Base-by-base conservation (phyloP, 176 grass and related monocot genomes). In the Carex scoparia region DNA sequence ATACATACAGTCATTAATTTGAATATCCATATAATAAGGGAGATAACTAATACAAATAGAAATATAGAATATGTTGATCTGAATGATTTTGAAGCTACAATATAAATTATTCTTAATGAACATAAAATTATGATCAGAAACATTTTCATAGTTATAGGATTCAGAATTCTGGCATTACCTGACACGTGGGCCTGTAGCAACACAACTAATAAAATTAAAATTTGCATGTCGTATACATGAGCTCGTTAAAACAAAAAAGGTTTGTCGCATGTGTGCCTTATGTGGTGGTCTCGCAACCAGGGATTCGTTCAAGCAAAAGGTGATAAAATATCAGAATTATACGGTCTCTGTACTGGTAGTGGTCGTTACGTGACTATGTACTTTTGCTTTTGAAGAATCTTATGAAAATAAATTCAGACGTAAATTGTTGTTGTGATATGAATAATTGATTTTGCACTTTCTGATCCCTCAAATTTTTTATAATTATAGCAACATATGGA, bases 401-500 rank as follows among this genome's bases (percentile, higher is more conserved):
- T 79, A 16, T 57, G 28, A 10, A 28, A 49, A 13, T 81, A 40
- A 81, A 65, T 82, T 82, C 38, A 65, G 23, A 46, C 7, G 4
- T 10, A 82, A 49, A 28, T 46, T 81, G 54, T 55, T 32, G 56
- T 19, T 12, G 4, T 28, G 18, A 9, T 49, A 82, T 48, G 53
- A 40, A 57, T 79, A 42, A 81, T 14, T 65, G 37, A 65, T 61
- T 18, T 82, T 65, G 61, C 61, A 65, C n/a, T 46, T 82, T 82
- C 60, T 82, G 79, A 65, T 48, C 58, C 79, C 18, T 82, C 18
- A 65, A 64, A 4, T 9, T 14, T 62, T 76, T 65, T 5, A 16
- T 46, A 79, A 81, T 83, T 67, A 37, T 51, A 83, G 81, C 81
- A 69, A 37, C 16, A 46, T 69, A 54, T 83, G 81, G 81, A 83